phyloP scores from a whole-genome alignment of 2,329 filamentous ascomycete genomes.

The Clonostachys sp. region DNA sequence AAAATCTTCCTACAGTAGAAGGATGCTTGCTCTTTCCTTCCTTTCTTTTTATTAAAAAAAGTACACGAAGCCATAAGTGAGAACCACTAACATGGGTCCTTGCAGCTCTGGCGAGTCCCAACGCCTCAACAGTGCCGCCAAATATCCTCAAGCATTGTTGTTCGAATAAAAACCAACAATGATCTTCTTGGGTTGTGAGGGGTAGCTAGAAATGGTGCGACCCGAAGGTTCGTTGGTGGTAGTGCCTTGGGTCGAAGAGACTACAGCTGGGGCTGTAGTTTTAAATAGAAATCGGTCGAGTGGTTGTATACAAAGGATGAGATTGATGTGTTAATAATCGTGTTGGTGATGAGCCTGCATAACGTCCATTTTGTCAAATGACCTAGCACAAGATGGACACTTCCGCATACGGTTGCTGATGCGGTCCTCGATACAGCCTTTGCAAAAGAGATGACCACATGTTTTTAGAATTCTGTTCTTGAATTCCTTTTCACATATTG shows the following conservation, averaged over 20 bases:
- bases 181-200: no score
- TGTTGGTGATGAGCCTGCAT: conserved; percentile 59
- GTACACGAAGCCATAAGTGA: no score
- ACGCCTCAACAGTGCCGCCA: no score
- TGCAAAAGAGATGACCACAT: conserved; percentile 94
- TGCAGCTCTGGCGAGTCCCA: no score
- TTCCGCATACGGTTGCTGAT: conserved; percentile 88
- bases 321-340: neutral
- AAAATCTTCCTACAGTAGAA: no score
- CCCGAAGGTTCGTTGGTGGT: conserved; percentile 3
- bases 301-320: conserved; percentile 9
- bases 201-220: no score
- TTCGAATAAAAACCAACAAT: no score
- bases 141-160: no score
- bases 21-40: no score
- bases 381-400: conserved; percentile 88
- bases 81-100: no score
- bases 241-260: conserved; percentile 13
- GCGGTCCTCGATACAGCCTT: conserved; percentile 82
- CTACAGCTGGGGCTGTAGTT: no score
- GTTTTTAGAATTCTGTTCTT: conserved; percentile 93
- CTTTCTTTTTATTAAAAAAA: no score
- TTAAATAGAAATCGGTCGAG: neutral
- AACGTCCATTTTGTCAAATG: conserved; percentile 86
- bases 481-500: conserved; percentile 87